Percentiles rank a stretch among this genome's conserved stretches.
phyloP scores from a whole-genome alignment of 352 stramenopile species.

The Pythium sp. region DNA sequence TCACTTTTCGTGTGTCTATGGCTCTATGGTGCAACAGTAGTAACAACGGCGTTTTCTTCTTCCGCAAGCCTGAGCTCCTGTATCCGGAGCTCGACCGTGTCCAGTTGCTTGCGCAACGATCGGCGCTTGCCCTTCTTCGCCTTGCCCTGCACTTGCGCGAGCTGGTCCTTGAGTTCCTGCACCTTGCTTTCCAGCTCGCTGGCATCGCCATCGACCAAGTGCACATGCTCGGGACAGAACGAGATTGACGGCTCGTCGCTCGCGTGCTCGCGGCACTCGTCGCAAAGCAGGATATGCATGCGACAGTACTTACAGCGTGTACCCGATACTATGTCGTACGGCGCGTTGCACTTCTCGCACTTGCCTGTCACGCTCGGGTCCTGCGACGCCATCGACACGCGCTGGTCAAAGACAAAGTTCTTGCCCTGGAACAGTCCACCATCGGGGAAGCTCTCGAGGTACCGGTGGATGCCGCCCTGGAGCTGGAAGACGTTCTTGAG shows the following conservation, averaged over 20 bases:
- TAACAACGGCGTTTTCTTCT: background rate
- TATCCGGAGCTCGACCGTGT: constrained; percentile 66
- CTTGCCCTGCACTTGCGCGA: constrained; percentile 38
- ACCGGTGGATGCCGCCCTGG: constrained; percentile 79
- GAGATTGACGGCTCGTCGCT: constrained; percentile 25
- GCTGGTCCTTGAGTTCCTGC: constrained; percentile 27
- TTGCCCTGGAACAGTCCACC: constrained; percentile 77
- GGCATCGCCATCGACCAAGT: constrained; percentile 41
- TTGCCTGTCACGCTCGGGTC: constrained; percentile 55
- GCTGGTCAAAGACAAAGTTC: constrained; percentile 87
- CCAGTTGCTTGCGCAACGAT: constrained; percentile 79
- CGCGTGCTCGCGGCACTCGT: constrained; percentile 34
- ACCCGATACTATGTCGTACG: constrained; percentile 65
- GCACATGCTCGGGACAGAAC: constrained; percentile 60
- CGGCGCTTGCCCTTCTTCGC: constrained; percentile 65
- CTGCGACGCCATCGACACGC: constrained; percentile 60
- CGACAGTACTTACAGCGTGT: constrained; percentile 74
- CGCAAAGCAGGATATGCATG: constrained; percentile 75
- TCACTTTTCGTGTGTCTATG: background rate
- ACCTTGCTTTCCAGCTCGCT: constrained; percentile 35
- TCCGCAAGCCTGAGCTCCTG: constrained; percentile 22
- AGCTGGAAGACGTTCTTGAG: constrained; percentile 76
- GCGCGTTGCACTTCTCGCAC: constrained; percentile 54
- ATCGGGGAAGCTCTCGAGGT: constrained; percentile 75
- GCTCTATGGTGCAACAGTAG: background rate